Conservation (phyloP, 768 basidiomycete genomes). For the Chiua virens region DNA sequence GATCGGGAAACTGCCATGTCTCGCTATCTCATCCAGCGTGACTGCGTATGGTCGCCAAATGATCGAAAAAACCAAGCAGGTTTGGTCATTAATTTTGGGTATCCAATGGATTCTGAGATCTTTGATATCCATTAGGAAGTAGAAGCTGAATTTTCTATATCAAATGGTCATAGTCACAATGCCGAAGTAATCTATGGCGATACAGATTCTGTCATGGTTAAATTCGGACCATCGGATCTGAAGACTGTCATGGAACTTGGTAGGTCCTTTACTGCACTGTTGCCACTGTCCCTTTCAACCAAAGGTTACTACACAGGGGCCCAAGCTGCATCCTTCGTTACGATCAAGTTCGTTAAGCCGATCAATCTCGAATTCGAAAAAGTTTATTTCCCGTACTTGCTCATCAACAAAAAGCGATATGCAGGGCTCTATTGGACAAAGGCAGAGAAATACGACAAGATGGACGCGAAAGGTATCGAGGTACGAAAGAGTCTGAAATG, state of each 20-base stretch:
- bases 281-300: neutral
- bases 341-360: constrained; percentile 86
- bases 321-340: constrained; percentile 91
- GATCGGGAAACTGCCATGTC: constrained; percentile 93
- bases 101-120: neutral
- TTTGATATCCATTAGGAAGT: constrained; percentile 56
- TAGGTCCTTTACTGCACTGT: constrained; percentile 32
- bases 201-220: constrained; percentile 99
- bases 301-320: constrained; percentile 52
- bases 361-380: constrained; percentile 99
- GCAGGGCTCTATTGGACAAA: constrained; percentile 98
- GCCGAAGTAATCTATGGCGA: constrained; percentile 98
- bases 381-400: constrained; percentile 96
- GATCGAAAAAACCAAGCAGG: constrained; percentile 96
- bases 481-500: constrained; percentile 41
- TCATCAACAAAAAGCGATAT: constrained; percentile 99
- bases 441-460: constrained; percentile 95
- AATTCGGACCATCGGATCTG: constrained; percentile 89
- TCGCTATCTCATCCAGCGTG: constrained; percentile 91
- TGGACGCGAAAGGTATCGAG: constrained; percentile 99
- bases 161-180: constrained; percentile 82
- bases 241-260: constrained; percentile 88
- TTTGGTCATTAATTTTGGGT: constrained; percentile 24
- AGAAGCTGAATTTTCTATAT: constrained; percentile 80
- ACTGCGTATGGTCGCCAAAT: constrained; percentile 98